Percentiles rank a stretch among this genome's conserved stretches.
Evolutionary conservation across 2,329 filamentous ascomycete species (phyloP).

Genomic region (Purpureocillium takamizusanense): DNA sequence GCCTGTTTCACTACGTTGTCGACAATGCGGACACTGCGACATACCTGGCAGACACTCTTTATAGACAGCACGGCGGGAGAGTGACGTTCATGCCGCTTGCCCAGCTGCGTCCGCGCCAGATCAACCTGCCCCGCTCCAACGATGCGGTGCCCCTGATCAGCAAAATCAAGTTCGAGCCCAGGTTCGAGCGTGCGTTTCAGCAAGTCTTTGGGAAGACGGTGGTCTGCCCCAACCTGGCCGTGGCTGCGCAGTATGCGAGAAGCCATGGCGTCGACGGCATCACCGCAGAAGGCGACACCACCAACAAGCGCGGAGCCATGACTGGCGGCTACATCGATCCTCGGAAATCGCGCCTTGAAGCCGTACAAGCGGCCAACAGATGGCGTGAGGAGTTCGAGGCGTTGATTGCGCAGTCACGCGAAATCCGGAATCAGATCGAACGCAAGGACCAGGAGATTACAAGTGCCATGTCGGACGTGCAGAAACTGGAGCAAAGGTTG

Average conservation of each 20-base stretch:
- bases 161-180: constrained; percentile 70
- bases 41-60: constrained; percentile 68
- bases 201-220: constrained; percentile 96
- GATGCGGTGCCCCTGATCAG: constrained; percentile 82
- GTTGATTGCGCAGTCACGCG: constrained; percentile 51
- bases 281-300: constrained; percentile 87
- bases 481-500: constrained; percentile 72
- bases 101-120: constrained; percentile 59
- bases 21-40: constrained; percentile 86
- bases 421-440: constrained; percentile 64
- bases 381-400: constrained; percentile 68
- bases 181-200: constrained; percentile 77
- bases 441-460: constrained; percentile 84
- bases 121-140: constrained; percentile 74
- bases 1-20: constrained; percentile 92
- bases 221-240: constrained; percentile 79
- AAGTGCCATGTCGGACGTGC: constrained; percentile 69
- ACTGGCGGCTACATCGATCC: constrained; percentile 91
- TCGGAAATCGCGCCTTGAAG: constrained; percentile 77
- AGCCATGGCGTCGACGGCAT: constrained; percentile 90
- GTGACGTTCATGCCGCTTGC: constrained; percentile 94
- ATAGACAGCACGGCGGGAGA: constrained; percentile 71
- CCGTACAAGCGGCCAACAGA: constrained; percentile 64
- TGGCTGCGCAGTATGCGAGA: constrained; percentile 84
- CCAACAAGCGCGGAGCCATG: constrained; percentile 90